These are phyloP conservation scores for Cnidoscolus chayamansa DNA, from an alignment of 441 rosid genomes.

Conservation along the genomic window DNA sequence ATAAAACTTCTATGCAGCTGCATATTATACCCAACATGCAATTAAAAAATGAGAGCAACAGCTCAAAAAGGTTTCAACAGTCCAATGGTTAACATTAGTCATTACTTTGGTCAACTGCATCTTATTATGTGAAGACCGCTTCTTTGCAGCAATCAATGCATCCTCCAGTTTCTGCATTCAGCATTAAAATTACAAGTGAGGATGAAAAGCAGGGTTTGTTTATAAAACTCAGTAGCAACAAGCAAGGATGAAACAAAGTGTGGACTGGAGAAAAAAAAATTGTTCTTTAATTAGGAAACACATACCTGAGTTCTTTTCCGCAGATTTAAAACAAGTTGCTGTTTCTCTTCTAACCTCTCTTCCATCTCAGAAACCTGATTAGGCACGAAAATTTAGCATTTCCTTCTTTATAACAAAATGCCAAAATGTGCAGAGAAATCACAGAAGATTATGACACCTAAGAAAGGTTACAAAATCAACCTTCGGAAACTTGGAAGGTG, in stretches of 20 bases:
- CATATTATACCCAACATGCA: constrained; percentile 23
- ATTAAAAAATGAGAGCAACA: constrained; percentile 14
- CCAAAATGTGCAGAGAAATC: constrained; percentile 8
- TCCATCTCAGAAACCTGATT: constrained; percentile 54
- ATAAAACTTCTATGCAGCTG: constrained; percentile 62
- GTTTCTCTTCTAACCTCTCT: constrained; percentile 46
- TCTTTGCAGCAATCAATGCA: constrained; percentile 56
- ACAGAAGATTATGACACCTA: background rate
- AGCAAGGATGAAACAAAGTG: constrained; percentile 7
- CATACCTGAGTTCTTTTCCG: constrained; percentile 62
- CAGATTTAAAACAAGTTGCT: constrained; percentile 44
- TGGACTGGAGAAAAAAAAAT: background rate
- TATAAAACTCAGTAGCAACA: constrained; percentile 11
- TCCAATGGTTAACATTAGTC: background rate
- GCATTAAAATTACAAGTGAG: constrained; percentile 28
- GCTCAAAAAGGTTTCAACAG: constrained; percentile 14
- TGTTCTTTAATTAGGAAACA: background rate
- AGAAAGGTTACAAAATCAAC: background rate
- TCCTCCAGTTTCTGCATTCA: constrained; percentile 71
- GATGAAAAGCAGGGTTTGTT: constrained; percentile 12
- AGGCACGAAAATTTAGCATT: constrained; percentile 23
- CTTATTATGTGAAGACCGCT: constrained; percentile 50
- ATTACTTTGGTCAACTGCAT: constrained; percentile 62
- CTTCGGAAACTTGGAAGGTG: background rate
- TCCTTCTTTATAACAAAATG: background rate